phyloP scores from a whole-genome alignment of 1,284 basidiomycete species.

The Ceratobasidium papillatum region DNA sequence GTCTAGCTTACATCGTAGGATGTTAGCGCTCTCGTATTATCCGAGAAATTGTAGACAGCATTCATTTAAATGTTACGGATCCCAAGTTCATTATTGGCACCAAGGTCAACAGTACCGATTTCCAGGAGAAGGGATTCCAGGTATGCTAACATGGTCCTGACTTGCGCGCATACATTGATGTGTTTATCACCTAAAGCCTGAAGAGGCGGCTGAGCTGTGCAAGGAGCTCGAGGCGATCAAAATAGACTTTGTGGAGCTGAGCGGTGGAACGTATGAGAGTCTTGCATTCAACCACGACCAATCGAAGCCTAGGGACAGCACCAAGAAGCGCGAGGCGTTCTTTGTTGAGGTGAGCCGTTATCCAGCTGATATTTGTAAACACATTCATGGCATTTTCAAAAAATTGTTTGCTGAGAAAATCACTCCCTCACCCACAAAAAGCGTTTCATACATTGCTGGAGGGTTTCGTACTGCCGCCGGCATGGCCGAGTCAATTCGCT shows the following conservation, averaged over 20 bases:
- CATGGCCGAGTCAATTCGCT: conserved; percentile 55
- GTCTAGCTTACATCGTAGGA: not conserved
- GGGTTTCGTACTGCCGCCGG: conserved; percentile 57
- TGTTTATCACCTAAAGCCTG: conserved; percentile 44
- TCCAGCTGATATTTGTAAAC: not conserved
- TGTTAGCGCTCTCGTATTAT: conserved; percentile 53
- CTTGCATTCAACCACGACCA: conserved; percentile 49
- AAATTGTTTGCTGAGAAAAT: conserved; percentile 57
- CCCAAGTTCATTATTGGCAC: conserved; percentile 57
- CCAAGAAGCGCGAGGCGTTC: conserved; percentile 55
- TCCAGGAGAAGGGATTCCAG: conserved; percentile 46
- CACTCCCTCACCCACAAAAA: conserved; percentile 51
- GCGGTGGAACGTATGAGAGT: conserved; percentile 57
- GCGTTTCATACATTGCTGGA: conserved; percentile 58
- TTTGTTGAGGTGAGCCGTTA: conserved; percentile 49
- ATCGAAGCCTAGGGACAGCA: conserved; percentile 49
- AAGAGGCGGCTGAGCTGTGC: conserved; percentile 58
- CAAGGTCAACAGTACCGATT: conserved; percentile 59
- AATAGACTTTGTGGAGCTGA: conserved; percentile 62
- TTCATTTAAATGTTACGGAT: conserved; percentile 51
- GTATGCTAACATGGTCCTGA: not conserved
- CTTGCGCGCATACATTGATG: not conserved
- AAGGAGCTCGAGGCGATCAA: conserved; percentile 56
- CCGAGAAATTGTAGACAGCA: conserved; percentile 52
- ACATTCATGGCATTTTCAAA: not conserved